Evolutionary conservation across 306 rosid genomes (phyloP).

Genomic region (Acacia confusa): DNA sequence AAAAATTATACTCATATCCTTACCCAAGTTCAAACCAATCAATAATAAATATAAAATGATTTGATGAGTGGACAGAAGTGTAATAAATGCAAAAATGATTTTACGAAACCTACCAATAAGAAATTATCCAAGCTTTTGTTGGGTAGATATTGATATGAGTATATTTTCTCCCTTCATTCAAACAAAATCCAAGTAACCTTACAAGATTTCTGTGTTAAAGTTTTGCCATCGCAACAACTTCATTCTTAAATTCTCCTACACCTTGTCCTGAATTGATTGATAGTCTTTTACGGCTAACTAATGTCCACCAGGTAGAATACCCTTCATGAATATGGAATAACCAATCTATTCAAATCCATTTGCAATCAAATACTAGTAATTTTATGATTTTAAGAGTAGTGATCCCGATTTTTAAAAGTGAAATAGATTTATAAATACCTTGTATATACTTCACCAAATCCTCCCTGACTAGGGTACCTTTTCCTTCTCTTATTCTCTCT

Average conservation of each 20-base stretch:
- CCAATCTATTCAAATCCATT: no score
- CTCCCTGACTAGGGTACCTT: no score
- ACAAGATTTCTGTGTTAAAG: not conserved
- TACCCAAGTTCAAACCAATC: no score
- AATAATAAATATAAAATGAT: no score
- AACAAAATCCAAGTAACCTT: not conserved
- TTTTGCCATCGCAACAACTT: slow-evolving; percentile 28
- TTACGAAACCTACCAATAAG: no score
- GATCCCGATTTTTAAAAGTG: not conserved
- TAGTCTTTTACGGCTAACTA: slow-evolving; percentile 45
- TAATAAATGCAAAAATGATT: not conserved
- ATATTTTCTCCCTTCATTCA: not conserved
- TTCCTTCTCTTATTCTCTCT: no score
- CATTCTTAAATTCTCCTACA: slow-evolving; percentile 34
- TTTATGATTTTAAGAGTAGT: not conserved
- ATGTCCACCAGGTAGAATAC: slow-evolving; percentile 26
- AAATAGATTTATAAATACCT: not conserved
- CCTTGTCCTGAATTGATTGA: slow-evolving; percentile 40
- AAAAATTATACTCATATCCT: no score
- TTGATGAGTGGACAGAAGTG: no score
- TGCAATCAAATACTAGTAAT: not conserved
- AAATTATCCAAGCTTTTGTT: no score
- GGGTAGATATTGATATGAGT: not conserved
- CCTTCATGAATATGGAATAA: slow-evolving; percentile 18
- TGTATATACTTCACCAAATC: not conserved